These are phyloP conservation scores for Nepenthes alata DNA, from an alignment of 179 eudicot species.

Conservation along the genomic window DNA sequence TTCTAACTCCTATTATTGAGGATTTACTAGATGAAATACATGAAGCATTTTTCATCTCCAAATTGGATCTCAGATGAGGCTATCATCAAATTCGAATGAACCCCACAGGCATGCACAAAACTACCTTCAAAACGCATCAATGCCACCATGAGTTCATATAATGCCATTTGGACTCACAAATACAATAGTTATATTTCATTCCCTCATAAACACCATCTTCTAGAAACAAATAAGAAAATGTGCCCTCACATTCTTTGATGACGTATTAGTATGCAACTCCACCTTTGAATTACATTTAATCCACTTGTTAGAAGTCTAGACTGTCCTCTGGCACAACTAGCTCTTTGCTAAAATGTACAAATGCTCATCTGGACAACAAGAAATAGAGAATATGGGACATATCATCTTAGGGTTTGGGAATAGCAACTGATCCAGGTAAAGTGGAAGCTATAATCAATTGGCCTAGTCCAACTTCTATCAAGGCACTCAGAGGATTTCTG, in stretches of 20 bases:
- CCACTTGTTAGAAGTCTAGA: too few relatives aligned
- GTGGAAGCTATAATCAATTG: conserved; percentile 3
- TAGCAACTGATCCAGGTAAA: background rate
- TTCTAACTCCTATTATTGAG: background rate
- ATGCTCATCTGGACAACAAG: background rate
- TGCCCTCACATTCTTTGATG: conserved; percentile 4
- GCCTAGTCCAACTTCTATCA: background rate
- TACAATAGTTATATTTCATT: conserved; percentile 8
- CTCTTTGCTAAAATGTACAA: background rate
- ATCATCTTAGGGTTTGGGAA: background rate
- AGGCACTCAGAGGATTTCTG: background rate
- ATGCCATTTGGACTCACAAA: conserved; percentile 6
- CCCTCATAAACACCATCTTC: conserved; percentile 1
- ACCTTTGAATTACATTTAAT: too few relatives aligned
- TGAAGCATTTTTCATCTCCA: background rate
- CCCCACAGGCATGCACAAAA: conserved; percentile 1
- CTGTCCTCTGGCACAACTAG: background rate
- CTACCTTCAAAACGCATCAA: conserved; percentile 1
- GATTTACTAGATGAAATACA: background rate
- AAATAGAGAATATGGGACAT: background rate
- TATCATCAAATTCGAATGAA: conserved; percentile 6
- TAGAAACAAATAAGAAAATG: background rate
- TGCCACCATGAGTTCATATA: conserved; percentile 5
- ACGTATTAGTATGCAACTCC: too few relatives aligned
- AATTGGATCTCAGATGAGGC: conserved; percentile 1